phyloP scores from a whole-genome alignment of 805 yeast species.

The Diddensiella caesifluorescens region DNA sequence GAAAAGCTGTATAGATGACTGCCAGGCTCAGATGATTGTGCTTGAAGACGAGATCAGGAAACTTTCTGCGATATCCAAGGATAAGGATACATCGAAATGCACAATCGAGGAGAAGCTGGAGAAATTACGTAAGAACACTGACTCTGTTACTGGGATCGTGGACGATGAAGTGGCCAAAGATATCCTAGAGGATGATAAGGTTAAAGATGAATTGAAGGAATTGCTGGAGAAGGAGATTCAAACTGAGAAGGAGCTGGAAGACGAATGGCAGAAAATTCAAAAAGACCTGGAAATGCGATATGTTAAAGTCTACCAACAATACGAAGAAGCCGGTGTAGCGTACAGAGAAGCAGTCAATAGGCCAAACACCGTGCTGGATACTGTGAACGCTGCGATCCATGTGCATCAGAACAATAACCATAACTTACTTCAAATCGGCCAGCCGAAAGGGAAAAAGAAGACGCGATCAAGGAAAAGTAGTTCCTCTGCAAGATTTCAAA shows the following conservation, averaged over 20 bases:
- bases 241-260: slow-evolving; percentile 30
- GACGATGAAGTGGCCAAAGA: slow-evolving; percentile 16
- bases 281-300: slow-evolving; percentile 34
- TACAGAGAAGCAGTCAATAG: slow-evolving; percentile 13
- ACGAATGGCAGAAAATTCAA: slow-evolving; percentile 33
- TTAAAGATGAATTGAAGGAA: slow-evolving; percentile 17
- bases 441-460: slow-evolving; percentile 2
- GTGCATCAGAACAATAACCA: background rate
- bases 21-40: slow-evolving; percentile 16
- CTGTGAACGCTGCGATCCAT: slow-evolving; percentile 17
- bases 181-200: slow-evolving; percentile 15
- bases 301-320: slow-evolving; percentile 30
- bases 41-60: slow-evolving; percentile 19
- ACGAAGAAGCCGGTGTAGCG: slow-evolving; percentile 28
- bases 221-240: slow-evolving; percentile 23
- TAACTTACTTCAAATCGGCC: too few species aligned
- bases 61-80: slow-evolving; percentile 6
- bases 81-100: slow-evolving; percentile 11
- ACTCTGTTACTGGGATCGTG: slow-evolving; percentile 15
- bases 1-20: slow-evolving; percentile 10
- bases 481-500: slow-evolving; percentile 9
- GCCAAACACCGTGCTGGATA: slow-evolving; percentile 18
- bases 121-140: slow-evolving; percentile 17
- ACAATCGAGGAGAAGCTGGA: slow-evolving; percentile 13
- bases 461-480: slow-evolving; percentile 7